phyloP scores from a whole-genome alignment of 2,329 filamentous ascomycete species.

The Didymella sp. region DNA sequence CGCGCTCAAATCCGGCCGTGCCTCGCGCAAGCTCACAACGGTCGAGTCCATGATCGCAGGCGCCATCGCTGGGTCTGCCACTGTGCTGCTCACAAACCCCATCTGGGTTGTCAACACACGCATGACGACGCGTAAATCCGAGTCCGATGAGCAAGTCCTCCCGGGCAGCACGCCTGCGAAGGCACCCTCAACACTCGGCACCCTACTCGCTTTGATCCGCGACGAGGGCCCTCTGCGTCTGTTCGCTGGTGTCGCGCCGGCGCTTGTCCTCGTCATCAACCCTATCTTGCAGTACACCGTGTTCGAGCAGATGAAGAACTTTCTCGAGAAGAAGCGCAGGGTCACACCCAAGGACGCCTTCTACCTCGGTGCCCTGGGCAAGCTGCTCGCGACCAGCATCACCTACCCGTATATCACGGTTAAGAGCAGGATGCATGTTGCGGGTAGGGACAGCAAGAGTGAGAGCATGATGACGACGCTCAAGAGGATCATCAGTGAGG shows the following conservation, averaged over 20 bases:
- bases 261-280: constrained; percentile 94
- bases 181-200: constrained; percentile 77
- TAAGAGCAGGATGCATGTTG: constrained; percentile 97
- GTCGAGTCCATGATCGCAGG: constrained; percentile 94
- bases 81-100: constrained; percentile 94
- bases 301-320: constrained; percentile 97
- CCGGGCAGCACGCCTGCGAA: constrained; percentile 57
- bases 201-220: constrained; percentile 77
- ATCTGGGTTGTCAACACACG: constrained; percentile 99
- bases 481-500: constrained; percentile 79
- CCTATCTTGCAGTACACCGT: constrained; percentile 98
- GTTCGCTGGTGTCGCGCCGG: constrained; percentile 91
- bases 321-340: constrained; percentile 75
- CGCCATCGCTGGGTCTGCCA: constrained; percentile 90
- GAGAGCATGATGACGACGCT: constrained; percentile 82
- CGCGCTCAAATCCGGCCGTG: constrained; percentile 73
- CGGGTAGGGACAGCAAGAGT: constrained; percentile 74
- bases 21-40: constrained; percentile 83
- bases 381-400: constrained; percentile 89
- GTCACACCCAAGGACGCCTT: constrained; percentile 89
- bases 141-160: constrained; percentile 50
- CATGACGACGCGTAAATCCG: constrained; percentile 88
- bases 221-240: constrained; percentile 86
- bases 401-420: constrained; percentile 99
- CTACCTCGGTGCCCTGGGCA: constrained; percentile 88